Evolutionary conservation across 352 stramenopile species (phyloP), one percentile per base, ranked within the genome.

Genomic region (Pythium brachiatum): DNA sequence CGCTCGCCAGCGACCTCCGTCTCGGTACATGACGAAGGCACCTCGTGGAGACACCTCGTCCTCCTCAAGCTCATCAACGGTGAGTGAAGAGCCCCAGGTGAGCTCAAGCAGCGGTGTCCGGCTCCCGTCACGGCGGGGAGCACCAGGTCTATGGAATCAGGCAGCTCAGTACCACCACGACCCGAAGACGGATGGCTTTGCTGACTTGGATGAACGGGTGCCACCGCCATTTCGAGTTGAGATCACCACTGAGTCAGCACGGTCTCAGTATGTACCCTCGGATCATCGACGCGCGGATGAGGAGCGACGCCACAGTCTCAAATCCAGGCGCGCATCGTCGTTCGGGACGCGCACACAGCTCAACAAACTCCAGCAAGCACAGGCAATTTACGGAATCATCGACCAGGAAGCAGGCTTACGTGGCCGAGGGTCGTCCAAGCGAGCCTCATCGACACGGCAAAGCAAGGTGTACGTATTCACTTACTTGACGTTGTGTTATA

Each of bases 161-260:
- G 50, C 74, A 1, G 38, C 57, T 1, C 63, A 62, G 12, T 57
- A 60, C 47, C 76, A 88, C 36, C 83, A 94, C 51, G 82, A 92
- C 50, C 86, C 86, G 0, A 90, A 83, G 53, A 90, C 72, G 0
- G 86, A 94, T 34, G 86, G 86, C 0, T 94, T 94, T 60, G 75
- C 85, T 0, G 81, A 89, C 1, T 79, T 94, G 0, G 86, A 94
- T 26, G 86, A 94, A 54, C 91, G 75, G 9, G 75, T 93, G 3
- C 86, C 86, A 0, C 79, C 81, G 3, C 86, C 86, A n/a, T 94
- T 94, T 52, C 70, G 77, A 8, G 90, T 94, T 23, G 67, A 94
- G 60, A 84, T 94, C 46, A 90, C 82, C 3, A 94, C 81, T 0
- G 70, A 86, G 50, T 69, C 71, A 20, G 44, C 29, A 12, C 57